Conservation (phyloP, 2,329 filamentous ascomycete species). For the Exophiala dermatitidis region DNA sequence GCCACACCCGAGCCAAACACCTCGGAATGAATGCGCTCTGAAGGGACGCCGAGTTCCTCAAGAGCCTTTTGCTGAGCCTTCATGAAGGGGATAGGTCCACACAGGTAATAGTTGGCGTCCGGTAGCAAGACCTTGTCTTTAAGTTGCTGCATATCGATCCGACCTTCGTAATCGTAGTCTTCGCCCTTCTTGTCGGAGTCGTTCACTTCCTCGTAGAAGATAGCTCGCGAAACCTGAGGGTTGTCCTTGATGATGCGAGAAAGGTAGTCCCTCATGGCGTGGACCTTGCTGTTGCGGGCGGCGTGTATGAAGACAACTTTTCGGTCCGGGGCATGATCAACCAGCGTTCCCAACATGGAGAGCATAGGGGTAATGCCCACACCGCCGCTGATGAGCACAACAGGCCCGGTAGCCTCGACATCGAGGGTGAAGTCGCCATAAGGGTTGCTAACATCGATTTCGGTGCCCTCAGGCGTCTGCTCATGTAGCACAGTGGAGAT, state of each 20-base stretch:
- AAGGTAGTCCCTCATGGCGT: slow-evolving; percentile 25
- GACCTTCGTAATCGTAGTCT: slow-evolving; percentile 54
- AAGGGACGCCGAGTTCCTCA: slow-evolving; percentile 24
- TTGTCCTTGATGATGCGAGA: slow-evolving; percentile 15
- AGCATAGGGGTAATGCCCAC: slow-evolving; percentile 55
- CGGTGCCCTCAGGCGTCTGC: slow-evolving; percentile 53
- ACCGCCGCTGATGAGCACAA: slow-evolving; percentile 57
- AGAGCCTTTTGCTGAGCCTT: slow-evolving; percentile 24
- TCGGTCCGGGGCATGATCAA: slow-evolving; percentile 6
- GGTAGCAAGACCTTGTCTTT: slow-evolving; percentile 47
- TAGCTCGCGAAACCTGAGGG: slow-evolving; percentile 10
- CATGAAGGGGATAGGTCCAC: slow-evolving; percentile 68
- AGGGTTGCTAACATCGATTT: slow-evolving; percentile 60
- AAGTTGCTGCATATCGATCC: slow-evolving; percentile 53
- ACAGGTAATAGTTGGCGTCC: slow-evolving; percentile 61
- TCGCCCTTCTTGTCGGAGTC: slow-evolving; percentile 44
- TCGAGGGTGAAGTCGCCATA: slow-evolving; percentile 55
- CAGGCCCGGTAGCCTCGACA: slow-evolving; percentile 34
- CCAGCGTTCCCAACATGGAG: slow-evolving; percentile 50
- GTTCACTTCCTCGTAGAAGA: slow-evolving; percentile 13
- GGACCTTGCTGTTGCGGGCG: slow-evolving; percentile 20
- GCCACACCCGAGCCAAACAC: slow-evolving; percentile 25
- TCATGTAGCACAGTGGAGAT: slow-evolving; percentile 65
- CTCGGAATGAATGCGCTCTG: slow-evolving; percentile 28
- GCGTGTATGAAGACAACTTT: slow-evolving; percentile 26